Conservation (phyloP, 805 yeast genomes). For the Metschnikowia santaceciliae region DNA sequence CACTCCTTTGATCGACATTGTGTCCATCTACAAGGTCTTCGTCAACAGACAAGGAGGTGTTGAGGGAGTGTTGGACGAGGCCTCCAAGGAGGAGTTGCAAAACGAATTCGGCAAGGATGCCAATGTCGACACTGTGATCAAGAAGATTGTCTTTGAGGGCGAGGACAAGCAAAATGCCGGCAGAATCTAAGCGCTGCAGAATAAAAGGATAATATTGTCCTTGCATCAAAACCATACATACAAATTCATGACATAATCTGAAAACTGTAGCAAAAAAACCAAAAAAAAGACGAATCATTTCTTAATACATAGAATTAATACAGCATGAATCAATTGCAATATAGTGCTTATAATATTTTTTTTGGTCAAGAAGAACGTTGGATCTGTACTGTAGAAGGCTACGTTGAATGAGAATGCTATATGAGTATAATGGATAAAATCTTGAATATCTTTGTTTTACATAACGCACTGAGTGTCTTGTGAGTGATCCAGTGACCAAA, state of each 20-base stretch:
- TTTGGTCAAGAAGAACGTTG: no score
- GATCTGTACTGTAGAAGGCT: no score
- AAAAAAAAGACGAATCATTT: not conserved
- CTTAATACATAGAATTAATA: no score
- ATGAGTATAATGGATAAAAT: no score
- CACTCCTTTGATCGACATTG: conserved; percentile 57
- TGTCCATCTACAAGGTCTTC: conserved; percentile 64
- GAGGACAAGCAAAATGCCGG: conserved; percentile 37
- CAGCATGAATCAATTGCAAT: no score
- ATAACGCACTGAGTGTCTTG: no score
- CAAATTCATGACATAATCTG: not conserved
- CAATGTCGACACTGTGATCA: conserved; percentile 53
- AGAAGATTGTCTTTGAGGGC: conserved; percentile 59
- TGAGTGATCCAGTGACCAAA: no score
- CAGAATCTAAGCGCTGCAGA: not conserved
- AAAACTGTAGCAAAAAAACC: no score
- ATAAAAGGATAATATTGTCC: not conserved
- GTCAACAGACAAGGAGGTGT: conserved; percentile 61
- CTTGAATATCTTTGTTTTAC: no score
- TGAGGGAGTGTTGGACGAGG: conserved; percentile 69
- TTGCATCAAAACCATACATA: not conserved
- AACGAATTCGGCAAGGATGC: conserved; percentile 62
- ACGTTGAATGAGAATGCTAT: no score
- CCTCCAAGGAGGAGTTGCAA: conserved; percentile 59
- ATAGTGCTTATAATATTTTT: no score